Evolutionary conservation across 768 basidiomycete species (phyloP).

Genomic region (Mrakia hoshinonis): DNA sequence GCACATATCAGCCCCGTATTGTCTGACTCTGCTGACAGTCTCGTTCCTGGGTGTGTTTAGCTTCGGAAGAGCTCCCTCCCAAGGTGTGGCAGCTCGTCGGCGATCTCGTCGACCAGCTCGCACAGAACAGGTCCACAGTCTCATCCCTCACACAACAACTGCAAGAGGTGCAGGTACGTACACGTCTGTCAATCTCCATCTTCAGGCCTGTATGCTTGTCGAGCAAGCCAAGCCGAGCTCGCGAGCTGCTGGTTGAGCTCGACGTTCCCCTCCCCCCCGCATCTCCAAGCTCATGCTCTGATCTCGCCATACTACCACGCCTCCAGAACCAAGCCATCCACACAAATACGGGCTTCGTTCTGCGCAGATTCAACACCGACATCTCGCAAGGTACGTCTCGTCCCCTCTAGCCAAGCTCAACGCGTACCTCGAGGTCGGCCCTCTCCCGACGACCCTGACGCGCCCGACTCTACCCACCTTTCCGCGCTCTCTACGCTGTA

Average conservation of each 20-base stretch:
- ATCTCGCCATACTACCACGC: conserved; percentile 16
- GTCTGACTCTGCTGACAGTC: background rate
- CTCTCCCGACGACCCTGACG: too few species aligned
- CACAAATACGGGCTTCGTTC: conserved; percentile 60
- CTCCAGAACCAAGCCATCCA: conserved; percentile 65
- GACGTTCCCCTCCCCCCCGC: background rate
- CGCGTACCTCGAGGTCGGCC: conserved; percentile 27
- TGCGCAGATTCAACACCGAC: conserved; percentile 79
- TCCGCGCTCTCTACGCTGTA: too few species aligned
- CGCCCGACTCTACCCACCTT: too few species aligned
- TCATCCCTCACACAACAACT: conserved; percentile 24
- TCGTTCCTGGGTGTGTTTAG: background rate
- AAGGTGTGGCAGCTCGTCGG: conserved; percentile 65
- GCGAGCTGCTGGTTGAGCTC: background rate
- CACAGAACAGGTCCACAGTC: conserved; percentile 79
- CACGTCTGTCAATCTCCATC: background rate
- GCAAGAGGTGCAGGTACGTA: too few species aligned
- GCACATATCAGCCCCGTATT: background rate
- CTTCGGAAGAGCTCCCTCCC: conserved; percentile 17
- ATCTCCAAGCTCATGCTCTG: background rate
- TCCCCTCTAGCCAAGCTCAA: background rate
- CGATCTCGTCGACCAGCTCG: conserved; percentile 61
- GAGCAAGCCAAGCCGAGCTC: background rate
- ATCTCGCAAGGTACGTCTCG: conserved; percentile 48
- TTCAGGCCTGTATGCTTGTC: background rate